Evolutionary conservation across 1,139 yeast species (phyloP).

Genomic region (Geotrichum klebahnii): DNA sequence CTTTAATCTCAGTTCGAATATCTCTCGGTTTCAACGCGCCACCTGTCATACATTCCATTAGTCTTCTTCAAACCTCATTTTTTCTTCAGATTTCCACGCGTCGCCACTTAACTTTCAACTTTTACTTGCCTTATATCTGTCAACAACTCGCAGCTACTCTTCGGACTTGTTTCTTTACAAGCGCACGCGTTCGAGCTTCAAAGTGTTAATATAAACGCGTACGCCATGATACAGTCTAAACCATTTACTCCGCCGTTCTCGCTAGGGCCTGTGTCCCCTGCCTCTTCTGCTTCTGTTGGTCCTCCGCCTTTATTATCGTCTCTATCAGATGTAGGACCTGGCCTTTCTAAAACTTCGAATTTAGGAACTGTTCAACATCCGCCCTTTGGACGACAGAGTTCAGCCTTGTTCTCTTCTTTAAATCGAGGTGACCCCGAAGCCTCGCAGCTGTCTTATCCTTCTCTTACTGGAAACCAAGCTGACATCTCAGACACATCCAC

Average conservation of each 20-base stretch:
- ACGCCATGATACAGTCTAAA: conserved; percentile 19
- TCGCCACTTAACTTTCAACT: conserved; percentile 11
- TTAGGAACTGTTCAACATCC: neutral
- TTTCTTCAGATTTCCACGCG: conserved; percentile 11
- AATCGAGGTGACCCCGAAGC: neutral
- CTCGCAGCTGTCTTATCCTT: neutral
- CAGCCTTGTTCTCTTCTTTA: neutral
- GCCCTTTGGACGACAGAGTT: conserved; percentile 3
- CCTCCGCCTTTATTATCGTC: conserved; percentile 13
- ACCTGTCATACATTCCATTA: neutral
- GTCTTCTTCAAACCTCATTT: conserved; percentile 3
- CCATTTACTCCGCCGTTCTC: conserved; percentile 14
- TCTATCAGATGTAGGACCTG: conserved; percentile 8
- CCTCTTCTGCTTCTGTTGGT: conserved; percentile 6
- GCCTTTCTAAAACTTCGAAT: neutral
- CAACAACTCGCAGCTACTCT: no score
- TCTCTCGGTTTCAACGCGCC: neutral
- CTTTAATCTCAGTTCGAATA: neutral
- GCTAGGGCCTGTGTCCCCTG: conserved; percentile 13
- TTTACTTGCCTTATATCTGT: no score
- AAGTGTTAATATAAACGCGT: neutral
- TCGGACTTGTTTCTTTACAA: no score
- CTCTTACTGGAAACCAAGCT: neutral
- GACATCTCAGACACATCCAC: conserved; percentile 5
- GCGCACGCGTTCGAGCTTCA: neutral